These are phyloP conservation scores for Lathyrus oleraceus DNA, from an alignment of 306 rosid genomes.

Conservation along the genomic window DNA sequence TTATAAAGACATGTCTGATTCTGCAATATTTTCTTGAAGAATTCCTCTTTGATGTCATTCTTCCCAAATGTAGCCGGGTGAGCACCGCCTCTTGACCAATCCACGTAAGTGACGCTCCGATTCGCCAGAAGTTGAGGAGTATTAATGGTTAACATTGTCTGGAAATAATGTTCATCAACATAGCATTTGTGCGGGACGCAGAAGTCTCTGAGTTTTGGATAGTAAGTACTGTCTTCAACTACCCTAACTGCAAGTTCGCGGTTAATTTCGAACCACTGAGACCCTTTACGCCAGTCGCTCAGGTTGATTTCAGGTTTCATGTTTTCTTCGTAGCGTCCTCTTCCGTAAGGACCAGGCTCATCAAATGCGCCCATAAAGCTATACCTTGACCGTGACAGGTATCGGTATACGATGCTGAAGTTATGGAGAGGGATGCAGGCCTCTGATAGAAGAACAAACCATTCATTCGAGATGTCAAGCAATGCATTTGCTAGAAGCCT, in stretches of 20 bases:
- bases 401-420: conserved; percentile 71
- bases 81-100: conserved; percentile 99
- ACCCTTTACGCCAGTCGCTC: conserved; percentile 89
- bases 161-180: conserved; percentile 98
- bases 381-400: conserved; percentile 70
- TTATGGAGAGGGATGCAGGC: conserved; percentile 90
- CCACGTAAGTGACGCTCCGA: conserved; percentile 85
- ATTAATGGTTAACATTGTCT: conserved; percentile 76
- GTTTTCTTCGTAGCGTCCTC: conserved; percentile 78
- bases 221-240: conserved; percentile 69
- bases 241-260: conserved; percentile 70
- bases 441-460: conserved; percentile 94
- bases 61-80: conserved; percentile 98
- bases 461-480: conserved; percentile 90
- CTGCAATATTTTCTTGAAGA: conserved; percentile 63
- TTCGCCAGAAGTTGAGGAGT: conserved; percentile 83
- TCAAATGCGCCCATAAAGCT: conserved; percentile 91
- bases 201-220: conserved; percentile 67
- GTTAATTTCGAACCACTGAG: conserved; percentile 92
- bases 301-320: conserved; percentile 89
- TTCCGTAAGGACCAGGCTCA: conserved; percentile 86
- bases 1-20: conserved; percentile 73
- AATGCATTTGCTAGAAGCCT: conserved; percentile 92
- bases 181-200: conserved; percentile 83
- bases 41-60: conserved; percentile 72